Evolutionary conservation across 257 asterid genomes (phyloP), one percentile per base, ranked within the genome.

Genomic region (Lavandula angustifolia): DNA sequence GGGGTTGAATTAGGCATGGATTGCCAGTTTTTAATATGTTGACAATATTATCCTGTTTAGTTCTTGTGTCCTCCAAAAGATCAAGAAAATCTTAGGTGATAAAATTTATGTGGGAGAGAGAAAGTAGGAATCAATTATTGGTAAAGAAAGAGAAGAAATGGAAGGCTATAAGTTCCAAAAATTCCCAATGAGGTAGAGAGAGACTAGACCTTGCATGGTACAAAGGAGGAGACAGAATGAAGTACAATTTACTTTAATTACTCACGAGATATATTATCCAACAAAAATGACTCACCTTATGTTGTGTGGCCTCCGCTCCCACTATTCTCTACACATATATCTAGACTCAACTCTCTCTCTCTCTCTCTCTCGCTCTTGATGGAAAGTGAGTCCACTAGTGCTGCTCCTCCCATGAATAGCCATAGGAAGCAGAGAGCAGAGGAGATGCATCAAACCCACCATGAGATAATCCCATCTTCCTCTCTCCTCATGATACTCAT

Each of bases 401-500:
- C 70, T 50, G n/a, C 73, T 71, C 44, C 73, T 51, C 8, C 43
- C 3, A 62, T 34, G 33, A 68, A 44, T 9, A 9, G 54, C 48
- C 64, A 68, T 7, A 17, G 58, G 55, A 65, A 67, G 35, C 74
- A 73, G 17, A 76, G 53, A n/a, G 18, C 47, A n/a, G 65, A 70
- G 6, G 35, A 76, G 17, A 52, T 54, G 13, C 47, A 60, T n/a
- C 70, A 67, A 32, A 70, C 54, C 57, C 81, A 77, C 57, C 81
- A 77, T 49, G 83, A 70, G 11, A 48, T 73, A n/a, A 59, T 84
- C 57, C 80, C 86, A 27, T 78, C 86, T 0, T 75, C 94, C 6
- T 71, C 88, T 35, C 71, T 83, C 70, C 91, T 89, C 13, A 27
- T 87, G 35, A 71, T 87, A 38, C 56, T 75, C 61, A 74, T 87